phyloP scores from a whole-genome alignment of 352 stramenopile species.

The Phytophthora constricta region DNA sequence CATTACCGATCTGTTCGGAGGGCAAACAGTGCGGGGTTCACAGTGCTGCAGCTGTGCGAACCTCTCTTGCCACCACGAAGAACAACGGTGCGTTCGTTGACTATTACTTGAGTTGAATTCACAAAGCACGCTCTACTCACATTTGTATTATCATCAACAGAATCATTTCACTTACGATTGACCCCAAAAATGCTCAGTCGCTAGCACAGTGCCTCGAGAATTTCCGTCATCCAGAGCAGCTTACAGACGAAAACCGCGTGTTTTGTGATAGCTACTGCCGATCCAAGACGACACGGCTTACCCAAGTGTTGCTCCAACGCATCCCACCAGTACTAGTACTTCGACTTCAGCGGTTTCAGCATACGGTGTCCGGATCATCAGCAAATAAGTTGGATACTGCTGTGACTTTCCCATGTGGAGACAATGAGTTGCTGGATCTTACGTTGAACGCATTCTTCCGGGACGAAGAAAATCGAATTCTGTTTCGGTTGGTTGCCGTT shows the following conservation, averaged over 20 bases:
- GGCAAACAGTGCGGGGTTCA: conserved; percentile 80
- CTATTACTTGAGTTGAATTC: neutral
- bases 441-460: conserved; percentile 68
- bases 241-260: conserved; percentile 56
- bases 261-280: conserved; percentile 62
- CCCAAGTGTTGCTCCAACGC: conserved; percentile 76
- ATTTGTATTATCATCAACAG: conserved; percentile 32
- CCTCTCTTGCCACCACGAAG: conserved; percentile 61
- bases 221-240: conserved; percentile 51
- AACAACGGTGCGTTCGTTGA: conserved; percentile 18
- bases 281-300: conserved; percentile 68
- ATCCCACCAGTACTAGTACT: conserved; percentile 61
- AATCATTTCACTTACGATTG: conserved; percentile 67
- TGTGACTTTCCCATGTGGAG: conserved; percentile 50
- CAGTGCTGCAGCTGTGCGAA: conserved; percentile 60
- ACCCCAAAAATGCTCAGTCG: conserved; percentile 50
- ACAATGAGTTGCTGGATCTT: conserved; percentile 59
- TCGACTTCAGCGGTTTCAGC: conserved; percentile 67
- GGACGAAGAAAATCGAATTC: conserved; percentile 32
- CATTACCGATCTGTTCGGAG: conserved; percentile 71
- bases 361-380: conserved; percentile 34
- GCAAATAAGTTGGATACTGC: conserved; percentile 45
- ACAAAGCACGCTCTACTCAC: neutral
- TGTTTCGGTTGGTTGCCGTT: conserved; percentile 61
- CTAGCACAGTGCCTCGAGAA: conserved; percentile 60